Percentiles rank a stretch among this genome's conserved stretches.
Conservation (phyloP, 2,329 filamentous ascomycete species). For the Pseudocercospora eumusae region DNA sequence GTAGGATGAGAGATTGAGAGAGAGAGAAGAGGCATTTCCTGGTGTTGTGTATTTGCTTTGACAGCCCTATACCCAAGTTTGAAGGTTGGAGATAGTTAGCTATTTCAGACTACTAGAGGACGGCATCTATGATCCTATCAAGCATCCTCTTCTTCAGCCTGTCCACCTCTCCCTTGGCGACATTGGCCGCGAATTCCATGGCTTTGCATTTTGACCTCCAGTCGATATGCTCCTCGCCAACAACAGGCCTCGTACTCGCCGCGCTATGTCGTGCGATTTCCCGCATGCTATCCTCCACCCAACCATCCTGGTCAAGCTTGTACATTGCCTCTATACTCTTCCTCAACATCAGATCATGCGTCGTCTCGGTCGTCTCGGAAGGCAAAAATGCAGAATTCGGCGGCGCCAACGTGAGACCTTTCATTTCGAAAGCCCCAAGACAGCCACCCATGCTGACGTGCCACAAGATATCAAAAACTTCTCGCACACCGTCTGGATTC, state of each 20-base stretch:
- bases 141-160: conserved; percentile 36
- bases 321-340: conserved; percentile 25
- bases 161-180: conserved; percentile 39
- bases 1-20: neutral
- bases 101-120: conserved; percentile 14
- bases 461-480: conserved; percentile 51
- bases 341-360: conserved; percentile 31
- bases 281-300: conserved; percentile 27
- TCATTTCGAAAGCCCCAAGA: conserved; percentile 47
- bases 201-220: conserved; percentile 38
- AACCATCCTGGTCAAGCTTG: conserved; percentile 24
- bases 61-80: neutral
- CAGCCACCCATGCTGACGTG: conserved; percentile 45
- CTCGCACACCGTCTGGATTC: conserved; percentile 45
- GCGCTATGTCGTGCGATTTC: conserved; percentile 27
- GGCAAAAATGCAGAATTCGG: conserved; percentile 1
- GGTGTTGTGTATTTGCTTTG: neutral
- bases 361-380: conserved; percentile 14
- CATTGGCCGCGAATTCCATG: conserved; percentile 36
- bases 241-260: conserved; percentile 8
- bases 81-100: neutral
- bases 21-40: neutral
- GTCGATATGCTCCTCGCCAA: conserved; percentile 32
- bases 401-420: conserved; percentile 39
- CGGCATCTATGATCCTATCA: conserved; percentile 37